These are phyloP conservation scores for Exophiala spinifera DNA, from an alignment of 2,329 filamentous ascomycete genomes.

Conservation along the genomic window DNA sequence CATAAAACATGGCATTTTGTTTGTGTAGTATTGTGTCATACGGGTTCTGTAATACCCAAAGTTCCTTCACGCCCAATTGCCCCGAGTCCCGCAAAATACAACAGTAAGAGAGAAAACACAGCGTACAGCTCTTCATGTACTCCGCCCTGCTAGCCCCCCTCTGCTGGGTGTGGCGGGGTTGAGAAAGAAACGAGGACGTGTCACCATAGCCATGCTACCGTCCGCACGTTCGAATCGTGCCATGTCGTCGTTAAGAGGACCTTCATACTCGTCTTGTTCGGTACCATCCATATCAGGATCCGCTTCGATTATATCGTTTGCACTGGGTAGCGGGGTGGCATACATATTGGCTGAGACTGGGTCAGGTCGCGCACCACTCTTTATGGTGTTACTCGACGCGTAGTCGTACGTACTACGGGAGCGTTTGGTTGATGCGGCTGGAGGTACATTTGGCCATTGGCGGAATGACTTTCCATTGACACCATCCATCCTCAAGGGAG, in stretches of 20 bases:
- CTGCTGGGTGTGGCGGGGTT: too few relatives aligned
- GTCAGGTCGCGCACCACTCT: constrained; percentile 21
- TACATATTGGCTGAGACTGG: background rate
- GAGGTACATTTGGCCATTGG: constrained; percentile 12
- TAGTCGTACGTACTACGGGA: constrained; percentile 11
- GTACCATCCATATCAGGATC: constrained; percentile 6
- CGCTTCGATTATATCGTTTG: constrained; percentile 16
- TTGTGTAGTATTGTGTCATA: background rate
- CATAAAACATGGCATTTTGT: too few relatives aligned
- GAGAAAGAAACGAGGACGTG: too few relatives aligned
- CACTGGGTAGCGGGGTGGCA: background rate
- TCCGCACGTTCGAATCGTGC: constrained; percentile 7
- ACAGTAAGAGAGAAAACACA: background rate
- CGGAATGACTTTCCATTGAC: background rate
- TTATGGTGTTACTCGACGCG: constrained; percentile 7
- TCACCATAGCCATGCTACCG: background rate
- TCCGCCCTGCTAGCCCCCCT: too few relatives aligned
- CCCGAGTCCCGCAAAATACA: background rate
- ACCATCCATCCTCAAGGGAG: background rate
- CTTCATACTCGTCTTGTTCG: constrained; percentile 6
- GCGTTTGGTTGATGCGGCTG: constrained; percentile 14
- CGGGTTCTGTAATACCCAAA: background rate
- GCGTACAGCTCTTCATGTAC: background rate
- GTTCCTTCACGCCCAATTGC: background rate
- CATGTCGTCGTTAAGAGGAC: background rate